Percentiles rank a stretch among this genome's conserved stretches.
These are phyloP conservation scores for Phytopythium sindhum DNA, from an alignment of 352 stramenopile genomes.

Conservation along the genomic window DNA sequence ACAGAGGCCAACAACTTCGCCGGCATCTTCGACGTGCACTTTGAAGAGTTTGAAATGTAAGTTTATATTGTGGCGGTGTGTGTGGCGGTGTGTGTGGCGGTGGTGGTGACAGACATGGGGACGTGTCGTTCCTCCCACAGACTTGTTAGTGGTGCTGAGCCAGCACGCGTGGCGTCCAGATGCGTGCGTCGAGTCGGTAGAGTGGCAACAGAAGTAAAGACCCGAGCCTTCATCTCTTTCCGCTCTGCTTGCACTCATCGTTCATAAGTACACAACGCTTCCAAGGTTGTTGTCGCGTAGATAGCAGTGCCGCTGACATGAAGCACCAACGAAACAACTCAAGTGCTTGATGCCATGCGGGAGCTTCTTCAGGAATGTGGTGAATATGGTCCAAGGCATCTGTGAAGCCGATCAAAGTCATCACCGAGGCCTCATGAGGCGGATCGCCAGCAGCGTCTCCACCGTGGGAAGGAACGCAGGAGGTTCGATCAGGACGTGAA, in stretches of 20 bases:
- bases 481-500: no score
- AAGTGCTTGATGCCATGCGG: no score
- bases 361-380: no score
- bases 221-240: background rate
- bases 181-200: background rate
- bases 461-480: no score
- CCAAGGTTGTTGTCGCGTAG: background rate
- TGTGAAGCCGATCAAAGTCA: background rate
- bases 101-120: background rate
- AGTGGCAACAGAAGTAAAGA: slow-evolving; percentile 1
- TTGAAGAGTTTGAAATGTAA: slow-evolving; percentile 89
- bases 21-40: slow-evolving; percentile 87
- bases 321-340: background rate
- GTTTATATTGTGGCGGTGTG: slow-evolving; percentile 16
- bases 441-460: no score
- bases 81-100: background rate
- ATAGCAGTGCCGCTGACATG: no score
- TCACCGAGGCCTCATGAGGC: no score
- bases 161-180: background rate
- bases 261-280: no score
- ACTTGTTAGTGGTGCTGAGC: background rate
- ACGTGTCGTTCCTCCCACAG: background rate
- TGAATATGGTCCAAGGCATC: background rate
- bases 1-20: slow-evolving; percentile 70
- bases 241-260: background rate